phyloP scores from a whole-genome alignment of 306 rosid species.

The Quercus robur region DNA sequence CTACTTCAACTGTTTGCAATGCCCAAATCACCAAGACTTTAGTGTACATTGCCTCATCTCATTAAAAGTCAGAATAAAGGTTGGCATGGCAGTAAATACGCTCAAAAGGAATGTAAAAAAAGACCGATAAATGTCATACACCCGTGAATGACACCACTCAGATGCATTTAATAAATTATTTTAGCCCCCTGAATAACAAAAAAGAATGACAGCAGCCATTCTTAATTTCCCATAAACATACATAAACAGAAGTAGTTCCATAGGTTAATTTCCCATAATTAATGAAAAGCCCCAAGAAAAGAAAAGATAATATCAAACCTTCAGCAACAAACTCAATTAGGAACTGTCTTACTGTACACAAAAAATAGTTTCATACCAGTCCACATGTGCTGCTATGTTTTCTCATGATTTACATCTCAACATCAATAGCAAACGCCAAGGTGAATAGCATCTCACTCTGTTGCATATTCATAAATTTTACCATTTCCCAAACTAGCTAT shows the following conservation, averaged over 20 bases:
- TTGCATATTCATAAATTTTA: not conserved
- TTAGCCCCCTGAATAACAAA: no score
- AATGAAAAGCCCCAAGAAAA: not conserved
- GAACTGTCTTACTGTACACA: no score
- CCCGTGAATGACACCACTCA: no score
- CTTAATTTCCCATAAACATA: no score
- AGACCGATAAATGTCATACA: no score
- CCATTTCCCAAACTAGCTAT: not conserved
- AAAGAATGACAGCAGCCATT: no score
- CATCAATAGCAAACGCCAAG: not conserved
- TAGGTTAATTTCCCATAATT: not conserved
- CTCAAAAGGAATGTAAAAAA: no score
- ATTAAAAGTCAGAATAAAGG: not conserved
- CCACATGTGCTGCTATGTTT: not conserved
- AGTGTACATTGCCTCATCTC: not conserved
- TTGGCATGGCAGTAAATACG: no score
- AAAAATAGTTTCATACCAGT: no score
- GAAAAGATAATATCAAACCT: not conserved
- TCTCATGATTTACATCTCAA: not conserved
- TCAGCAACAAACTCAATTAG: not conserved
- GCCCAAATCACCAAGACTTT: not conserved
- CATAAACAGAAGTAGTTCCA: not conserved
- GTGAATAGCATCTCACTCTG: not conserved
- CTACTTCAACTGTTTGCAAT: not conserved
- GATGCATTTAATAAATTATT: no score